Conservation (phyloP, 2,329 filamentous ascomycete species). For the Ceratocystiopsis brevicomis region DNA sequence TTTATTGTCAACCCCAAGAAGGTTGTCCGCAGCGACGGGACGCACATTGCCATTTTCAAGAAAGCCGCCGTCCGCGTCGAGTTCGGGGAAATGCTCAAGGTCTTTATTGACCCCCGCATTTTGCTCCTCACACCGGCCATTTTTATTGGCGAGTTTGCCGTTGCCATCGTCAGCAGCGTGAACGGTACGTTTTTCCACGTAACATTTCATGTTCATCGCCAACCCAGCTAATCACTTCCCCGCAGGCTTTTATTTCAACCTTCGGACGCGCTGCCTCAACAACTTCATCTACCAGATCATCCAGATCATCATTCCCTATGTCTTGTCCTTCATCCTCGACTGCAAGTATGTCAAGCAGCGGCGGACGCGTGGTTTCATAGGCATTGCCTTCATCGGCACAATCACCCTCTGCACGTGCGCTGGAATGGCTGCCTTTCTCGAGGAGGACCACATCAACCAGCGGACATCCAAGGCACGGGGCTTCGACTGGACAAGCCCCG, state of each 20-base stretch:
- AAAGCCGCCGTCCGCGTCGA: background rate
- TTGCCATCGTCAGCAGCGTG: conserved; percentile 1
- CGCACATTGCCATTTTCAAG: conserved; percentile 4
- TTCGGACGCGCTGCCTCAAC: conserved; percentile 2
- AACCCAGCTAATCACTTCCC: no score
- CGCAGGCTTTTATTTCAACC: conserved; percentile 4
- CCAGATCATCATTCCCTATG: background rate
- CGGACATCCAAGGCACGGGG: background rate
- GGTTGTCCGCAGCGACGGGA: conserved; percentile 3
- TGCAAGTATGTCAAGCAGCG: background rate
- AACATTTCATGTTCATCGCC: background rate
- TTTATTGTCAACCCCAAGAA: background rate
- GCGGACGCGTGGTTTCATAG: background rate
- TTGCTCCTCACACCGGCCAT: conserved; percentile 3
- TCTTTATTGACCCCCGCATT: background rate
- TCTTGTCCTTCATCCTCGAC: conserved; percentile 1
- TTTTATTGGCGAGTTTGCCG: conserved; percentile 1
- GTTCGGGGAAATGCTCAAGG: background rate
- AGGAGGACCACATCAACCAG: background rate
- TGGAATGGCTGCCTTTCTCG: conserved; percentile 1
- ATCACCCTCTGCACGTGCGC: background rate
- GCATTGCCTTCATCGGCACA: background rate
- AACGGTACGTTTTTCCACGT: background rate
- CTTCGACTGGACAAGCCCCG: background rate
- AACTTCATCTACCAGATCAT: conserved; percentile 3